Evolutionary conservation across 2,329 filamentous ascomycete genomes (phyloP).

Genomic region (Clonostachys sp.): DNA sequence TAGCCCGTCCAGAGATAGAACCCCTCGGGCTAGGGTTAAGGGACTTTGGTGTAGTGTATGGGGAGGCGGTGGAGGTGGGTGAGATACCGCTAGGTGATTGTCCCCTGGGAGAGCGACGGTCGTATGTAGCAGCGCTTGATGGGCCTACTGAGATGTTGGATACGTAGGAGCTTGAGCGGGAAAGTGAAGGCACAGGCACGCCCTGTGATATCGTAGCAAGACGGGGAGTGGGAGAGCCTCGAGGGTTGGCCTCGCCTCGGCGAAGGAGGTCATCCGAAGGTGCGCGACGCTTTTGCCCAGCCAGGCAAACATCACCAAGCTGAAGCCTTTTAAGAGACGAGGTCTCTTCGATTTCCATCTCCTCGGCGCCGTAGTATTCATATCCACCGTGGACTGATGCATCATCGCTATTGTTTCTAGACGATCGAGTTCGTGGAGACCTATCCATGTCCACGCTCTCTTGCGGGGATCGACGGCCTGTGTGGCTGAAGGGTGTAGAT

Average conservation of each 20-base stretch:
- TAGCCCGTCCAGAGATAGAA: slow-evolving; percentile 30
- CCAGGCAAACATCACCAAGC: slow-evolving; percentile 32
- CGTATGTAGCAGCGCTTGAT: slow-evolving; percentile 36
- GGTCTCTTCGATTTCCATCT: slow-evolving; percentile 48
- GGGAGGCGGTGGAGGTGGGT: slow-evolving; percentile 42
- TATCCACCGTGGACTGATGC: slow-evolving; percentile 39
- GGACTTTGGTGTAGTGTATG: slow-evolving; percentile 42
- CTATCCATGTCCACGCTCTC: slow-evolving; percentile 40
- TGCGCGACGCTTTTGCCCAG: slow-evolving; percentile 49
- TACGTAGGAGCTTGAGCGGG: slow-evolving; percentile 42
- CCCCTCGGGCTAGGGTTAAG: slow-evolving; percentile 44
- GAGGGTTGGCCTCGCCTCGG: slow-evolving; percentile 40
- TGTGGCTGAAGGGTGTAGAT: slow-evolving; percentile 31
- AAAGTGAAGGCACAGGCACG: slow-evolving; percentile 35
- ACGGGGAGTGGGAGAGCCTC: slow-evolving; percentile 48
- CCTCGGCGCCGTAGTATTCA: slow-evolving; percentile 29
- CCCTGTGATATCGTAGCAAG: slow-evolving; percentile 40
- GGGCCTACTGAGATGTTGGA: slow-evolving; percentile 37
- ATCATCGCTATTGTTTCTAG: slow-evolving; percentile 49
- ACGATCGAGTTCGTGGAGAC: slow-evolving; percentile 37
- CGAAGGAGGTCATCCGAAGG: slow-evolving; percentile 42
- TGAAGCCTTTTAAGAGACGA: slow-evolving; percentile 44
- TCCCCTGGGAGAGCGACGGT: slow-evolving; percentile 39
- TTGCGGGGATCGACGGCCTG: slow-evolving; percentile 36
- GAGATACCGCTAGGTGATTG: slow-evolving; percentile 45